phyloP scores from a whole-genome alignment of 2,329 filamentous ascomycete genomes.

The Zasmidium cellare region DNA sequence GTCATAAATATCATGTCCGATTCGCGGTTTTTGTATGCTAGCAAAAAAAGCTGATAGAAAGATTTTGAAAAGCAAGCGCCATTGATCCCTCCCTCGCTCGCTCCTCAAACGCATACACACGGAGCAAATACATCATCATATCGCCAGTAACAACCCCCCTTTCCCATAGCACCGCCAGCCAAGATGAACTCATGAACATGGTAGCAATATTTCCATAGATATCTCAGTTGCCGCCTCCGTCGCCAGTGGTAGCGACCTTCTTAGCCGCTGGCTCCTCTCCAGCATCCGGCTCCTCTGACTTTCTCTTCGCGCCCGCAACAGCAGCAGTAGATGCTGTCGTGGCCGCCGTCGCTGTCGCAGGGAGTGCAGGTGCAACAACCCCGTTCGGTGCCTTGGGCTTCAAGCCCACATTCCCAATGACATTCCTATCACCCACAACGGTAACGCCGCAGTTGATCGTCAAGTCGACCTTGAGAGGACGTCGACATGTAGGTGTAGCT shows the following conservation, averaged over 20 bases:
- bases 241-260: constrained; percentile 14
- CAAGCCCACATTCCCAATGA: constrained; percentile 31
- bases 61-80: too few species aligned
- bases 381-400: constrained; percentile 23
- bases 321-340: constrained; percentile 6
- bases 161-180: too few species aligned
- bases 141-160: too few species aligned
- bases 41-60: too few species aligned
- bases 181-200: too few species aligned
- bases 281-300: constrained; percentile 25
- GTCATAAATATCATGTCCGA: too few species aligned
- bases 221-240: constrained; percentile 1
- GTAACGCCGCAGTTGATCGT: constrained; percentile 38
- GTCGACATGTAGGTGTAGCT: constrained; percentile 45
- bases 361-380: constrained; percentile 6
- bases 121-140: too few species aligned
- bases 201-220: neutral
- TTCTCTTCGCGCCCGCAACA: constrained; percentile 32
- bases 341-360: neutral
- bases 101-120: too few species aligned
- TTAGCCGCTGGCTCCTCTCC: constrained; percentile 18
- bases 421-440: constrained; percentile 33
- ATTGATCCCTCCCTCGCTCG: too few species aligned
- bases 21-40: too few species aligned
- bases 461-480: constrained; percentile 50